Evolutionary conservation across 2,329 filamentous ascomycete species (phyloP), one percentile per base, ranked within the genome.

Genomic region (Ciborinia camelliae): DNA sequence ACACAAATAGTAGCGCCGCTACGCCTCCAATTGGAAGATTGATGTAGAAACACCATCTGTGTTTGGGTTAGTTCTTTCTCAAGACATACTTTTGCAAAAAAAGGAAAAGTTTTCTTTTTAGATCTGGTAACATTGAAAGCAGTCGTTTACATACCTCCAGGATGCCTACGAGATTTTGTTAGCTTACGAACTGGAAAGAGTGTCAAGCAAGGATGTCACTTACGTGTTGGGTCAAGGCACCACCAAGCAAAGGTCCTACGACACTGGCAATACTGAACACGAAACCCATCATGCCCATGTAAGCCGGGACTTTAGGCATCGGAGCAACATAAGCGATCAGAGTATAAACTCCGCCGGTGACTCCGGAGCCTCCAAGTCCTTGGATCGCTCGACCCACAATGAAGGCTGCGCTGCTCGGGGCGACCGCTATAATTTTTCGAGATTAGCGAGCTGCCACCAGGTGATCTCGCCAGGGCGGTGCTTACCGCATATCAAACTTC

Each of bases 341-440:
- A 15, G 82, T 77, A 62, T 81, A 81, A 14, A 81, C 79, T 70
- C 83, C 73, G 10, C 78, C 79, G 53, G 79, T 71, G 70, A 83
- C 78, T 4, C 81, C 81, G 0, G 79, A 79, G 20, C 78, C 79
- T 0, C 81, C 82, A 0, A 81, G 65, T 0, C 82, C 82, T 67
- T 83, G 81, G 4, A 84, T 66, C 6, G 80, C 81, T 4, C 82
- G 75, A 0, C 78, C 80, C 1, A 73, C 77, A 54, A 84, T 78
- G 26, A 84, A 71, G 73, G 76, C 77, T 30, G 67, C 68, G 72
- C 84, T 78, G 28, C 74, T 73, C 39, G 75, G 70, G 7, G 79
- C 78, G 4, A 80, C 65, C 0, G 79, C 82, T 43, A 43, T 9
- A 43, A 43, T 43, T 43, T 43, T 43, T 9, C n/a, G 18, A 43